Evolutionary conservation across 2,329 filamentous ascomycete genomes (phyloP), one percentile per base, ranked within the genome.

Genomic region (Calonectria pteridis): DNA sequence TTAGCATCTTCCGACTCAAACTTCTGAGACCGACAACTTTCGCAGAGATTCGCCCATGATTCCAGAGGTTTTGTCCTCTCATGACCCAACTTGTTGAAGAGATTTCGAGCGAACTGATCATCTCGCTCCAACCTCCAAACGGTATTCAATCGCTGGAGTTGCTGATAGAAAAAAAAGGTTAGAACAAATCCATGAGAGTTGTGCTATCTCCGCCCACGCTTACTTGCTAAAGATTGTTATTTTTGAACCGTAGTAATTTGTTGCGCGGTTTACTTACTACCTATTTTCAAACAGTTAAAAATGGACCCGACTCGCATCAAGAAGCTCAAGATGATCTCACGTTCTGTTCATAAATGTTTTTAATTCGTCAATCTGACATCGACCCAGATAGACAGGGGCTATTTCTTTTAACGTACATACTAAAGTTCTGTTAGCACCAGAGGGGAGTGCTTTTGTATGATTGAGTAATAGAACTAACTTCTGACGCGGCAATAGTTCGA

Each of bases 221-320:
- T 37, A 63, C 58, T 43, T 63, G 58, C 58, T 63, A 23, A 29
- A 20, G 5, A 43, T 6, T 20, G 26, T 63, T 43, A 63, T 20
- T 43, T 28, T 26, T 26, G 16, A 3, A 13, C 11, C 18, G 26
- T 2, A 11, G 1, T 20, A 31, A 59, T 11, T 14, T 14, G 6
- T 63, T 43, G 10, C 14, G 18, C 7, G 13, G 6, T 43, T 43
- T 43, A 43, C 58, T 63, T 43, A 63, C 58, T 29, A 63, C 35
- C 58, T 63, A 16, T 40, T 18, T n/a, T 11, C n/a, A 13, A 40
- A 11, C n/a, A 23, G 18, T 46, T 23, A 46, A 13, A 10, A 23
- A 9, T 1, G 1, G 11, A 0, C 6, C 0, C 6, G 6, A 6
- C 26, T 18, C 23, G 6, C 14, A 18, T 10, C 6, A 40, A 6